These are phyloP conservation scores for Saccharomycopsis sp. DNA, from an alignment of 805 yeast genomes.

Conservation along the genomic window DNA sequence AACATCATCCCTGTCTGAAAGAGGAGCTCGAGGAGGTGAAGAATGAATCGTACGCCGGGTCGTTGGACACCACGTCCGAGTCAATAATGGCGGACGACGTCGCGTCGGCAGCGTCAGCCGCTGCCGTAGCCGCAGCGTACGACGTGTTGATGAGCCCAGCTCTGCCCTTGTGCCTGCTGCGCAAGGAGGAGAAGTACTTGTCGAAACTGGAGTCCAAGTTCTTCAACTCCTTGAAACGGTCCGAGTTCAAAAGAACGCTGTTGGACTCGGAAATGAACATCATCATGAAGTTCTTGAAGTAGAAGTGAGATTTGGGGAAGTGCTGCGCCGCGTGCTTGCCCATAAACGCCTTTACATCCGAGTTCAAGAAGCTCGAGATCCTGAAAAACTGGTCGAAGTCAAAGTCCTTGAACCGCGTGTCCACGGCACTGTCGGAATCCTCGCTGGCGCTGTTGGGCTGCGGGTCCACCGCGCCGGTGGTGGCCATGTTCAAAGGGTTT, in stretches of 20 bases:
- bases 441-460: neutral
- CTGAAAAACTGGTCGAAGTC: constrained; percentile 9
- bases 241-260: constrained; percentile 9
- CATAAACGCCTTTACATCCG: constrained; percentile 7
- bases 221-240: neutral
- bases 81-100: neutral
- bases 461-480: neutral
- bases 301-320: constrained; percentile 10
- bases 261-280: constrained; percentile 16
- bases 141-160: neutral
- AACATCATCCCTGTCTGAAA: neutral
- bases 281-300: constrained; percentile 18
- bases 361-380: constrained; percentile 12
- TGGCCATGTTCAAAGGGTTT: neutral
- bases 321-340: neutral
- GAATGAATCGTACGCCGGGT: neutral
- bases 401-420: neutral
- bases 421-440: neutral
- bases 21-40: neutral
- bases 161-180: constrained; percentile 1
- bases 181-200: neutral
- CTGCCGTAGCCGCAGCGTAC: neutral
- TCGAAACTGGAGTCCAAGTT: neutral
- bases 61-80: neutral
- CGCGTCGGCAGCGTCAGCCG: neutral